phyloP scores from a whole-genome alignment of 768 basidiomycete genomes.

The Fomitopsis serialis region DNA sequence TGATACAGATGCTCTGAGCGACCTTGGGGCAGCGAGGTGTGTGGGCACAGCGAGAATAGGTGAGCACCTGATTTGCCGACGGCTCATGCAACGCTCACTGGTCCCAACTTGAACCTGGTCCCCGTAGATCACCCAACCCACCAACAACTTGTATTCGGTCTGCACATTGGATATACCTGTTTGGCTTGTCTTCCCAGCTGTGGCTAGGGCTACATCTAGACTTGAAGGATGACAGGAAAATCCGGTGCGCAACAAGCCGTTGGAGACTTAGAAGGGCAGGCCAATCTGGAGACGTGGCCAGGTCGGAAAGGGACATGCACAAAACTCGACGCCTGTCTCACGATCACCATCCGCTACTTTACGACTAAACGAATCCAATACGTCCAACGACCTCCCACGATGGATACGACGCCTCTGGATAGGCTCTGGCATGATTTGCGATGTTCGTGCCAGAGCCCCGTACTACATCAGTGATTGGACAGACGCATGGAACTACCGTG shows the following conservation, averaged over 20 bases:
- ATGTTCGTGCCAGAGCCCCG: conserved; percentile 66
- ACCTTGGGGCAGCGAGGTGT: too few relatives aligned
- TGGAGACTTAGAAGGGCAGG: neutral
- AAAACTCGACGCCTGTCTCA: neutral
- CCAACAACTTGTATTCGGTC: too few relatives aligned
- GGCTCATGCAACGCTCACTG: neutral
- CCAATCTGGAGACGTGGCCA: neutral
- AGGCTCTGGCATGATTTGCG: conserved; percentile 61
- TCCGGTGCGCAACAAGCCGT: neutral
- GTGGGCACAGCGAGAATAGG: too few relatives aligned
- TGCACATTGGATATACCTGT: too few relatives aligned
- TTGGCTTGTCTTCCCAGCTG: too few relatives aligned
- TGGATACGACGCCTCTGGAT: conserved; percentile 4
- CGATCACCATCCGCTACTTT: conserved; percentile 11
- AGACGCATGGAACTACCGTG: conserved; percentile 89
- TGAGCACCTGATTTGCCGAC: neutral
- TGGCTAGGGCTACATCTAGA: too few relatives aligned
- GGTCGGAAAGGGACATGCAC: neutral
- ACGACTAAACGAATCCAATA: neutral
- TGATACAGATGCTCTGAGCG: too few relatives aligned
- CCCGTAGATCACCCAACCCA: too few relatives aligned
- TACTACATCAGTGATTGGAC: conserved; percentile 87
- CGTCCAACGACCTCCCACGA: neutral
- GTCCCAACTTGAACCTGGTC: too few relatives aligned
- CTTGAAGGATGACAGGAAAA: too few relatives aligned